phyloP scores from a whole-genome alignment of 345 rosid species.

The Brassica napus region DNA sequence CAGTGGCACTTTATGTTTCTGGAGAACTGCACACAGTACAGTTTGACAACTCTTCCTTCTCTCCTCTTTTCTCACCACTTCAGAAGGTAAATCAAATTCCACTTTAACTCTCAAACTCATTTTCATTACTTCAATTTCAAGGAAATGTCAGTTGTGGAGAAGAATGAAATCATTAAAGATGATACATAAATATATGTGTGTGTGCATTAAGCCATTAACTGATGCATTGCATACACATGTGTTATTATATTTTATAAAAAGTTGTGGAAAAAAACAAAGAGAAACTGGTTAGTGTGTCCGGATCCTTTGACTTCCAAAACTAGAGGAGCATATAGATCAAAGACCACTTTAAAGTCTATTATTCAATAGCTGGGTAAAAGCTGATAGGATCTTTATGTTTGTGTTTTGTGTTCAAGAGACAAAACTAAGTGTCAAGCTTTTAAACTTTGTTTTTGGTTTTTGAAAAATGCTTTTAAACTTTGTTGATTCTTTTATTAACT shows the following conservation, averaged over 20 bases:
- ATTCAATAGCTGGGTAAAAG: slow-evolving; percentile 19
- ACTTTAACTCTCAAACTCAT: slow-evolving; percentile 20
- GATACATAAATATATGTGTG: neutral
- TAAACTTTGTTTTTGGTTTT: neutral
- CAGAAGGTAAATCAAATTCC: slow-evolving; percentile 30
- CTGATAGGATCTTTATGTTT: slow-evolving; percentile 3
- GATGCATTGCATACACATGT: slow-evolving; percentile 18
- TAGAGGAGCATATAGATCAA: slow-evolving; percentile 34
- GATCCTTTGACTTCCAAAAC: slow-evolving; percentile 39
- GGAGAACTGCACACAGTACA: slow-evolving; percentile 25
- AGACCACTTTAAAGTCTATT: slow-evolving; percentile 10
- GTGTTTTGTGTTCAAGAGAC: slow-evolving; percentile 20
- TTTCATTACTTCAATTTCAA: slow-evolving; percentile 5
- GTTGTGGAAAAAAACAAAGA: neutral
- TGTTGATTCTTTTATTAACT: slow-evolving; percentile 20
- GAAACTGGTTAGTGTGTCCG: slow-evolving; percentile 17
- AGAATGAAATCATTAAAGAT: slow-evolving; percentile 23
- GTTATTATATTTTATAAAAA: neutral
- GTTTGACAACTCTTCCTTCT: slow-evolving; percentile 35
- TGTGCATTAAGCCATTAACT: slow-evolving; percentile 10
- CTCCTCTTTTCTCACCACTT: slow-evolving; percentile 36
- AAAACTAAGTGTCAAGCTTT: neutral
- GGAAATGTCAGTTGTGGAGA: slow-evolving; percentile 30
- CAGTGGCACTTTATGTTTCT: slow-evolving; percentile 68
- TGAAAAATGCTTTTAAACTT: neutral